Base-by-base conservation (phyloP, 345 rosid genomes). In the Sisymbrium irio region DNA sequence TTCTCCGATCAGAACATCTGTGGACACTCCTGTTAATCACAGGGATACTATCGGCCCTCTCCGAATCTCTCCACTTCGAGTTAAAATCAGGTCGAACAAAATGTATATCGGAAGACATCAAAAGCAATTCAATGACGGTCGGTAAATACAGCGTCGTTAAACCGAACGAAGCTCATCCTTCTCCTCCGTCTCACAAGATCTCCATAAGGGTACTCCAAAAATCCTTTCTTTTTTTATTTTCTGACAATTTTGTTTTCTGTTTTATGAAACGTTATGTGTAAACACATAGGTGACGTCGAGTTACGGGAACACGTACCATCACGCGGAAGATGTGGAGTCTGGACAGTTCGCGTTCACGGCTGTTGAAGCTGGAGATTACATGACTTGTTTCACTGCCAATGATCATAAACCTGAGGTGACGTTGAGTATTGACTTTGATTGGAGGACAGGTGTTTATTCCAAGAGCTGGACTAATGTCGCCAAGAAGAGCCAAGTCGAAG, bases 261-360 rank as follows among this genome's bases (percentile, higher is more conserved):
- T 49, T 13, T 45, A 30, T 45, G 35, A 7, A 35, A 59, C 12
- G 15, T 33, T n/a, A n/a, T n/a, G 8, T 45, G 27, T 45, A 25
- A 5, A 50, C 28, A n/a, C 12, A 22, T 22, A 95, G 99, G 99
- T 92, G 36, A 87, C 96, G 14, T 95, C 99, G 74, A 58, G 85
- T 32, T 63, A 84, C 25, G 99, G 99, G 75, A 86, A 81, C 72
- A 84, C 76, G 79, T 86, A 82, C 60, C 98, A 95, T 67, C 74
- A 78, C 32, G 81, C 96, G 62, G 94, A 86, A 51, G 77, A 79
- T 17, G 89, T 92, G 63, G 85, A 82, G 15, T 79, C 88, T 6
- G 99, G 98, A 6, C 87, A 95, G 78, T 95, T 92, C 66, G 91
- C 97, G 5, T 95, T 95, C 77, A 89, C 97, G 53, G 83, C 96